Conservation (phyloP, 1,284 basidiomycete genomes). For the Ceratobasidium sp. region DNA sequence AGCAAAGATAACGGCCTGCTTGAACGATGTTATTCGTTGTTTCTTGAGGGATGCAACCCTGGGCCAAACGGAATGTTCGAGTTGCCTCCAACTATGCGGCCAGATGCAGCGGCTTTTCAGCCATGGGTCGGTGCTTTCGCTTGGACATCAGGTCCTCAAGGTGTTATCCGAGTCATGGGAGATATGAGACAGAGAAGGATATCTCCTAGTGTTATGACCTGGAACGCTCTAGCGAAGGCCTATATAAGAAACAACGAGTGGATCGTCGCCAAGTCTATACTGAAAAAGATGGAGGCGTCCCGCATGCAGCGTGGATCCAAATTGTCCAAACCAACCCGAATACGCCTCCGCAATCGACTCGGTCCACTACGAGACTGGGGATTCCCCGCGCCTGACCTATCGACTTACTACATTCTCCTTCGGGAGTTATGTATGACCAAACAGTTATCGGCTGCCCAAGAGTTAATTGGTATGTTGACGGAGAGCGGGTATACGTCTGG, state of each 20-base stretch:
- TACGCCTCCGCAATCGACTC: slow-evolving; percentile 18
- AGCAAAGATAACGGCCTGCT: not conserved
- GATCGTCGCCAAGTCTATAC: slow-evolving; percentile 19
- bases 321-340: not conserved
- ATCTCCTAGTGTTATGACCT: slow-evolving; percentile 21
- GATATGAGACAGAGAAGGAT: slow-evolving; percentile 3
- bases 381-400: slow-evolving; percentile 6
- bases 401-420: slow-evolving; percentile 13
- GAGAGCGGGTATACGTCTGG: slow-evolving; percentile 1
- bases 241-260: slow-evolving; percentile 6
- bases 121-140: slow-evolving; percentile 34
- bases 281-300: slow-evolving; percentile 11
- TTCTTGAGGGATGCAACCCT: slow-evolving; percentile 3
- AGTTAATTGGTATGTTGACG: not conserved
- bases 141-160: not conserved
- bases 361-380: slow-evolving; percentile 21
- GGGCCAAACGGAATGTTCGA: not conserved
- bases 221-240: slow-evolving; percentile 25
- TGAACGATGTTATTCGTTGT: slow-evolving; percentile 5
- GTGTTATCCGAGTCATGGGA: not conserved
- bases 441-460: slow-evolving; percentile 13
- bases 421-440: slow-evolving; percentile 23
- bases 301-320: not conserved
- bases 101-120: slow-evolving; percentile 26
- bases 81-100: slow-evolving; percentile 10